phyloP scores from a whole-genome alignment of 805 yeast species.

The Saturnispora hagleri region DNA sequence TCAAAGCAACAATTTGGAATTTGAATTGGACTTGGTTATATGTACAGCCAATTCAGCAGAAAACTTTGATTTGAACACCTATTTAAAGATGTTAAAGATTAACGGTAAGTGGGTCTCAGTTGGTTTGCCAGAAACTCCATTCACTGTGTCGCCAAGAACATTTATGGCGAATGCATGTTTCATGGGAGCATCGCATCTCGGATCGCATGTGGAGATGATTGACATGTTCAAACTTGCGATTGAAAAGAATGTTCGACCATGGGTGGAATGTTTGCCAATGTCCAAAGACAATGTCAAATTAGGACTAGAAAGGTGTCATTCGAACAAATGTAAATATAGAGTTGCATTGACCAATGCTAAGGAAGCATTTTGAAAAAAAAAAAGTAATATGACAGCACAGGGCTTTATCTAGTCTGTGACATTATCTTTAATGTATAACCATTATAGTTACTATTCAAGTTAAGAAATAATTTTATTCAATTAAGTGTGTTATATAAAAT shows the following conservation, averaged over 20 bases:
- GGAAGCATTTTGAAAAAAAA: conserved; percentile 28
- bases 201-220: conserved; percentile 52
- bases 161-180: conserved; percentile 38
- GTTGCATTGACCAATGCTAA: conserved; percentile 51
- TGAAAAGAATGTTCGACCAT: conserved; percentile 47
- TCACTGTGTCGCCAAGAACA: conserved; percentile 33
- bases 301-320: conserved; percentile 45
- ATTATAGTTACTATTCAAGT: neutral
- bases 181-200: conserved; percentile 52
- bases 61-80: conserved; percentile 39
- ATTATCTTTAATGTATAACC: neutral
- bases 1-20: conserved; percentile 14
- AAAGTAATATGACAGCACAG: neutral
- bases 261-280: conserved; percentile 54
- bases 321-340: conserved; percentile 55
- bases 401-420: neutral
- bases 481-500: neutral
- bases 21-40: conserved; percentile 41
- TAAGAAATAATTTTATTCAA: neutral
- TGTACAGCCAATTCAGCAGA: conserved; percentile 44
- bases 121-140: conserved; percentile 52
- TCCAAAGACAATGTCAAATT: conserved; percentile 42
- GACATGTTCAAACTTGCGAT: conserved; percentile 61
- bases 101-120: conserved; percentile 53
- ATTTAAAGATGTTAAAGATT: conserved; percentile 44